Evolutionary conservation across 495 filamentous ascomycete genomes (phyloP).

Genomic region (Annulohypoxylon moriforme): DNA sequence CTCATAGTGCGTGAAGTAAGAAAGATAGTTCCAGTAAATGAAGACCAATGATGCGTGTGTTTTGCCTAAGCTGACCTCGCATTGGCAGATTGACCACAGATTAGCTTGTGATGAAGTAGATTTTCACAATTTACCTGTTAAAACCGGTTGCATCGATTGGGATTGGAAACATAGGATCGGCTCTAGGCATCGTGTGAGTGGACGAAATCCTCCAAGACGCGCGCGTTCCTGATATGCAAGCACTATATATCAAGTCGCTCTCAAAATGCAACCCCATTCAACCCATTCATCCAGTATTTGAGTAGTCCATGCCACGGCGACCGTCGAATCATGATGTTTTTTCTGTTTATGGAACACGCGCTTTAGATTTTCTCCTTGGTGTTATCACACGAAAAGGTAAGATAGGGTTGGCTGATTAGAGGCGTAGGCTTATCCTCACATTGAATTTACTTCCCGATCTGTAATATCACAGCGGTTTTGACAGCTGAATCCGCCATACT

Average conservation of each 20-base stretch:
- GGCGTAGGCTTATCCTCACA: constrained; percentile 29
- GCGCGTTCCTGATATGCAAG: constrained; percentile 46
- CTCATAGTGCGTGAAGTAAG: constrained; percentile 21
- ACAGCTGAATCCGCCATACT: neutral
- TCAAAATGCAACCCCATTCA: constrained; percentile 39
- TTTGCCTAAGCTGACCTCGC: constrained; percentile 44
- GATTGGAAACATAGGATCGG: constrained; percentile 45
- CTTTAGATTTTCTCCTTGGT: constrained; percentile 14
- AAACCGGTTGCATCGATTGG: constrained; percentile 42
- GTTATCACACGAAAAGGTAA: constrained; percentile 33
- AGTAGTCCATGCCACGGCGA: constrained; percentile 23
- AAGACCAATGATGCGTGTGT: constrained; percentile 39
- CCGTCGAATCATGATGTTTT: constrained; percentile 29
- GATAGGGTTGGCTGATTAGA: constrained; percentile 32
- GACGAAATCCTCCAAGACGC: constrained; percentile 40
- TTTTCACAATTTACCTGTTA: constrained; percentile 44
- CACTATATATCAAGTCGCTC: constrained; percentile 37
- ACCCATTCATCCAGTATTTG: constrained; percentile 40
- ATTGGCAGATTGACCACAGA: constrained; percentile 44
- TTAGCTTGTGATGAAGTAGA: constrained; percentile 41
- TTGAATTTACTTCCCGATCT: constrained; percentile 26
- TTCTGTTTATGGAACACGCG: constrained; percentile 37
- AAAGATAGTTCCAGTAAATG: constrained; percentile 31
- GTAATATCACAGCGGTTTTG: constrained; percentile 24
- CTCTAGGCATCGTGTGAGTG: constrained; percentile 31